Evolutionary conservation across 345 rosid genomes (phyloP).

Genomic region (Eucalyptus victrix): DNA sequence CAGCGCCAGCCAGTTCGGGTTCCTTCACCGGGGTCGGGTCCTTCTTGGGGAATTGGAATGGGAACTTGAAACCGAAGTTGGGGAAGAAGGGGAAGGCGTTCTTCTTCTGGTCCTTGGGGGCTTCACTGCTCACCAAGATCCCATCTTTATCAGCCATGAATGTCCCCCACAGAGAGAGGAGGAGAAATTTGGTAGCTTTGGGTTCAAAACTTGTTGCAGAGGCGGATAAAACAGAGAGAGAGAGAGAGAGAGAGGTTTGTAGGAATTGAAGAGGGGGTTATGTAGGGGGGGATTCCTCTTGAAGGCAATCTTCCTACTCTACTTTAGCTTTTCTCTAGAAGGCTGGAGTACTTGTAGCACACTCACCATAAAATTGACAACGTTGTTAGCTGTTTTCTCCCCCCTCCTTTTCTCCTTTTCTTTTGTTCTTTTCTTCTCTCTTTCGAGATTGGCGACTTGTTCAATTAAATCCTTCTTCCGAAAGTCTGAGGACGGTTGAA

Average conservation of each 20-base stretch:
- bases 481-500: background rate
- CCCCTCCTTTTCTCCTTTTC: background rate
- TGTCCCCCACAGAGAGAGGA: background rate
- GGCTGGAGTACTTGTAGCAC: background rate
- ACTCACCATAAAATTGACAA: background rate
- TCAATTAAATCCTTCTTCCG: background rate
- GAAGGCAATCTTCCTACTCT: background rate
- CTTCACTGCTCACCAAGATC: background rate
- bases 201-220: background rate
- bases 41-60: background rate
- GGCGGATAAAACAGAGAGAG: background rate
- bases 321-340: background rate
- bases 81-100: background rate
- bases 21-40: background rate
- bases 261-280: background rate
- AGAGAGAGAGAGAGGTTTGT: background rate
- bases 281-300: background rate
- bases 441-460: background rate
- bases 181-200: background rate
- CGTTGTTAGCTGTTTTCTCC: background rate
- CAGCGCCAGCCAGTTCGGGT: background rate
- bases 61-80: constrained; percentile 1
- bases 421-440: background rate
- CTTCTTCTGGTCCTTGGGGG: background rate
- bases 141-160: background rate